Percentiles rank a stretch among this genome's conserved stretches.
phyloP scores from a whole-genome alignment of 192 early-diverging fungal species.

The Backusella circina region DNA sequence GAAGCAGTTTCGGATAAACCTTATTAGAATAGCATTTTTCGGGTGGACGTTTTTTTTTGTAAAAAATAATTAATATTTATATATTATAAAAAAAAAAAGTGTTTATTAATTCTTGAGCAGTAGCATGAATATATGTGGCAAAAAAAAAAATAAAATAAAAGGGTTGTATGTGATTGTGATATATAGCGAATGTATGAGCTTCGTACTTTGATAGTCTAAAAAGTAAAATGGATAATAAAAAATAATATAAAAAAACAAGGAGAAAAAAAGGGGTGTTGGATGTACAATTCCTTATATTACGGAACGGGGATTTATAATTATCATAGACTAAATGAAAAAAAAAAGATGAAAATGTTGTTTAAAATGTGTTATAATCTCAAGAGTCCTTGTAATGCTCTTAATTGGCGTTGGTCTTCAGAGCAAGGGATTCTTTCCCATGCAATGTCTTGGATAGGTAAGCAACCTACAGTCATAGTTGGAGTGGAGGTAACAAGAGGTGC shows the following conservation, averaged over 20 bases:
- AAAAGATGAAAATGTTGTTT: neutral
- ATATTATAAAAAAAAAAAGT: neutral
- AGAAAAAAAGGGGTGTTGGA: neutral
- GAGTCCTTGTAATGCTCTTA: slow-evolving; percentile 28
- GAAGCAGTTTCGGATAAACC: neutral
- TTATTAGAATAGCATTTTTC: slow-evolving; percentile 1
- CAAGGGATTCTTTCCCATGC: slow-evolving; percentile 37
- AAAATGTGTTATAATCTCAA: slow-evolving; percentile 25
- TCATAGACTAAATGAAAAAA: neutral
- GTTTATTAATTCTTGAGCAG: neutral
- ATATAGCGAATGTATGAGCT: neutral
- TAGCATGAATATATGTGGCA: neutral
- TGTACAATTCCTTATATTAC: neutral
- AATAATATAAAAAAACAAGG: neutral
- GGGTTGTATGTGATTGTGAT: neutral
- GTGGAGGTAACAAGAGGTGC: neutral
- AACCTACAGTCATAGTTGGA: neutral
- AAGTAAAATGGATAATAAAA: neutral
- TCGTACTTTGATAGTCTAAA: neutral
- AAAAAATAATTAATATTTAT: neutral
- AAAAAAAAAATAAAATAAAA: neutral
- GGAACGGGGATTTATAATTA: neutral
- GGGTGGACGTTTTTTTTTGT: neutral
- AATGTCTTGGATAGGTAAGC: slow-evolving; percentile 33
- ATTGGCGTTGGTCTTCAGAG: slow-evolving; percentile 38